A percentile compares a stretch with the other conserved stretches of the same genome.
These are phyloP conservation scores for Casaregolazyma suthepensis DNA, from an alignment of 1,139 yeast species.

Conservation along the genomic window DNA sequence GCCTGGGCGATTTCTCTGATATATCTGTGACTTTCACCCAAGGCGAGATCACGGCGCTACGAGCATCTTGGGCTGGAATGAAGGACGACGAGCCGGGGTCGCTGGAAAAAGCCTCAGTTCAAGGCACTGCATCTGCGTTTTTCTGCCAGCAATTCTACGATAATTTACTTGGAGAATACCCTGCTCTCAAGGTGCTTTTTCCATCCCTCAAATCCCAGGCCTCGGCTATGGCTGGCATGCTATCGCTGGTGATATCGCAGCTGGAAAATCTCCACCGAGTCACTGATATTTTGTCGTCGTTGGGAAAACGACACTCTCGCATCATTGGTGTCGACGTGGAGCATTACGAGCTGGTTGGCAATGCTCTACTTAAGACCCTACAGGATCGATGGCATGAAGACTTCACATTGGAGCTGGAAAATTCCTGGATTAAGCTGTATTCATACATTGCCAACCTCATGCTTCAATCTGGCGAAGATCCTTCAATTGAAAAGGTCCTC, in stretches of 20 bases:
- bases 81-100: slow-evolving; percentile 24
- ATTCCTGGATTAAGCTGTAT: slow-evolving; percentile 64
- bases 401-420: slow-evolving; percentile 45
- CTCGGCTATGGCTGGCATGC: slow-evolving; percentile 72
- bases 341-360: slow-evolving; percentile 74
- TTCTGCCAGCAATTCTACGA: slow-evolving; percentile 52
- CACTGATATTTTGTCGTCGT: slow-evolving; percentile 53
- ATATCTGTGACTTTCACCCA: slow-evolving; percentile 21
- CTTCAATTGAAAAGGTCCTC: slow-evolving; percentile 26
- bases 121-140: slow-evolving; percentile 27
- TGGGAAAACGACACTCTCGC: slow-evolving; percentile 73
- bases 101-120: slow-evolving; percentile 24
- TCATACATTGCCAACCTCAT: slow-evolving; percentile 56
- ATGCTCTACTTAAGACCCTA: slow-evolving; percentile 67
- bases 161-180: slow-evolving; percentile 50
- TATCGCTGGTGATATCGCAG: slow-evolving; percentile 52
- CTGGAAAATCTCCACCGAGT: slow-evolving; percentile 40
- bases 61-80: slow-evolving; percentile 24
- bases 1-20: slow-evolving; percentile 18
- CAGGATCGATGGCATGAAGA: slow-evolving; percentile 55
- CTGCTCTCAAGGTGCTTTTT: slow-evolving; percentile 49
- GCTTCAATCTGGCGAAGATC: slow-evolving; percentile 61
- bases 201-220: slow-evolving; percentile 70
- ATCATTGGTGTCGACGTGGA: slow-evolving; percentile 68
- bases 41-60: slow-evolving; percentile 21